Evolutionary conservation across 345 rosid species (phyloP), one percentile per base, ranked within the genome.

Genomic region (Populus ilicifolia): DNA sequence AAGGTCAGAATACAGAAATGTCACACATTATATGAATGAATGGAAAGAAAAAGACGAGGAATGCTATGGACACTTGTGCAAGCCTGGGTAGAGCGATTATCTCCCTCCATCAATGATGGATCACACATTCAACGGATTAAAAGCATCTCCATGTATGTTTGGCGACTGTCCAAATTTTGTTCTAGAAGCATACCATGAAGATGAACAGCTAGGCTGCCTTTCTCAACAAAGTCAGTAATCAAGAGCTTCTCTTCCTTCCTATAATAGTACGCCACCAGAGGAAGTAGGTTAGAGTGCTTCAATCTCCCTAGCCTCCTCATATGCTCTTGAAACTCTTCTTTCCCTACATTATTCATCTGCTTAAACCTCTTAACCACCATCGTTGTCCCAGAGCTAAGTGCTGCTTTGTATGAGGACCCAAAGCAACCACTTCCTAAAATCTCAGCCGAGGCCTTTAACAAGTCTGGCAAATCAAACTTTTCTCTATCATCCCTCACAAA

Each of bases 301-400:
- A 96, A 83, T 79, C 91, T 90, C 38, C 99, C 97, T 3, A 93
- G 13, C 67, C 91, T 88, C 82, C 86, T 90, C 94, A 96, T 91
- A 67, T 96, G 98, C 82, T 90, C 97, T 27, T 85, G 90, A 63
- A 96, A 93, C 73, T 96, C 95, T 69, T 93, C 98, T 77, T 44
- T 83, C 30, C 93, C 94, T 23, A 84, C 88, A 69, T 89, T 96
- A 62, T 96, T 91, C 97, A 93, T 91, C 74, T 93, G 87, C 83
- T 90, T 90, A 78, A 86, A 91, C 77, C 99, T 87, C 87, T 93
- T 96, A 8, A 93, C 99, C 43, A 93, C 97, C 99, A 92, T 89
- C 38, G 73, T 36, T 0, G 78, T 17, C n/a, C 94, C 97, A 0
- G 65, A 67, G 0, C 78, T 4, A 8, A 89, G 86, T 0, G 88